These are phyloP conservation scores for Chaetoscypha palmicola DNA, from an alignment of 2,329 filamentous ascomycete species.

Conservation along the genomic window DNA sequence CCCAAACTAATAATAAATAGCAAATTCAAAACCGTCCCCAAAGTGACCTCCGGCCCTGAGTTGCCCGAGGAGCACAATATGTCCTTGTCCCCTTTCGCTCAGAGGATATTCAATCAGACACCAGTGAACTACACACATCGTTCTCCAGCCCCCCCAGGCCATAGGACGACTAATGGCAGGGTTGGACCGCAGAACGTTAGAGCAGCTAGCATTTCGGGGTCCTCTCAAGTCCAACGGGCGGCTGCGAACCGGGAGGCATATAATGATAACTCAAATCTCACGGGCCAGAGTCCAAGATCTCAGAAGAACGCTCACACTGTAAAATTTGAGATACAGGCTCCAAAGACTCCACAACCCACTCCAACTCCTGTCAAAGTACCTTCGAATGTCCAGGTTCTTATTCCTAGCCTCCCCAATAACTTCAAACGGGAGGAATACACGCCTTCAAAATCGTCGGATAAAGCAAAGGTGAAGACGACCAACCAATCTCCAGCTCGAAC, in stretches of 20 bases:
- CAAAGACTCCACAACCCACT: constrained; percentile 24
- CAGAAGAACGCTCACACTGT: too few relatives aligned
- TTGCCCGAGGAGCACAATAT: constrained; percentile 14
- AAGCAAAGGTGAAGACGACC: constrained; percentile 3
- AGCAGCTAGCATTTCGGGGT: constrained; percentile 5
- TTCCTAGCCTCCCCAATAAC: constrained; percentile 20
- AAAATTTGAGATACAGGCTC: constrained; percentile 5
- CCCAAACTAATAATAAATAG: constrained; percentile 34
- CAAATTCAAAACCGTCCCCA: constrained; percentile 50
- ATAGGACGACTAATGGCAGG: constrained; percentile 5
- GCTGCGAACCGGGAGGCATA: constrained; percentile 6
- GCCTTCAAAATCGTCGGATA: constrained; percentile 30
- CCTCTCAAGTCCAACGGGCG: constrained; percentile 5
- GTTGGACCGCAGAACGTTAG: constrained; percentile 2
- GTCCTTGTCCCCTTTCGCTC: constrained; percentile 28
- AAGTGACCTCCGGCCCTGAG: constrained; percentile 9
- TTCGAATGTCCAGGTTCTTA: constrained; percentile 23
- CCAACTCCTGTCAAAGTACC: constrained; percentile 36
- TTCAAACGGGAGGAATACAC: constrained; percentile 21
- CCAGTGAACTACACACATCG: constrained; percentile 24
- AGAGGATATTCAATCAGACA: constrained; percentile 29
- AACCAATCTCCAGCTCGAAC: constrained; percentile 35
- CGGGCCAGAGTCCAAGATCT: constrained; percentile 9
- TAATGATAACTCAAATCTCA: constrained; percentile 15
- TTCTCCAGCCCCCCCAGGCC: constrained; percentile 17